Conservation (phyloP, 805 yeast genomes). For the Kluyveromyces nonfermentans region DNA sequence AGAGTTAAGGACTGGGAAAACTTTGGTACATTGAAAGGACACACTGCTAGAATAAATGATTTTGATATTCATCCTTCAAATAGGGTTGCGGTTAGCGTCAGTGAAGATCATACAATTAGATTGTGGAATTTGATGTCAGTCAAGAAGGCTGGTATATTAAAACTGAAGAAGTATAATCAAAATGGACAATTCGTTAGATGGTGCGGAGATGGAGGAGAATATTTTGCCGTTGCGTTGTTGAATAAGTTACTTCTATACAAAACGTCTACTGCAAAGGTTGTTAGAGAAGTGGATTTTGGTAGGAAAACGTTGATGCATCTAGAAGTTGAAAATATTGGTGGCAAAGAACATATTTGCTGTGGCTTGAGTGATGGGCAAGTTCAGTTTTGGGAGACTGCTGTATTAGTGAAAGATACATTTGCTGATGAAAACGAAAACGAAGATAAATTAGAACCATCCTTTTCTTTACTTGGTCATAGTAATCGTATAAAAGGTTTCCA, state of each 20-base stretch:
- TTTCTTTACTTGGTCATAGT: slow-evolving; percentile 69
- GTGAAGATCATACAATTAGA: slow-evolving; percentile 73
- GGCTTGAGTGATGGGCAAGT: slow-evolving; percentile 70
- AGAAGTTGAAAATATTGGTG: slow-evolving; percentile 40
- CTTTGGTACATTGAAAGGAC: slow-evolving; percentile 83
- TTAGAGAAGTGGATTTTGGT: slow-evolving; percentile 42
- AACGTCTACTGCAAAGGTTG: slow-evolving; percentile 51
- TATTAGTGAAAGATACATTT: slow-evolving; percentile 20
- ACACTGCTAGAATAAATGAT: slow-evolving; percentile 73
- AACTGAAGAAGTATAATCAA: slow-evolving; percentile 60
- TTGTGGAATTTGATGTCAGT: slow-evolving; percentile 97
- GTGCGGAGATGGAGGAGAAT: slow-evolving; percentile 52
- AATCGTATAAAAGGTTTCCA: slow-evolving; percentile 76
- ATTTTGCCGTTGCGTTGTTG: slow-evolving; percentile 66
- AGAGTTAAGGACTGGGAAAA: slow-evolving; percentile 95
- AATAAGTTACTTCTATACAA: slow-evolving; percentile 56
- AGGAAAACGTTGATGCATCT: slow-evolving; percentile 55
- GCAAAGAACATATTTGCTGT: slow-evolving; percentile 47
- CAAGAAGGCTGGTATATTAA: slow-evolving; percentile 79
- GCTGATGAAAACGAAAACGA: slow-evolving; percentile 17
- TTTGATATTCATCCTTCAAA: slow-evolving; percentile 86
- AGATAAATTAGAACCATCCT: slow-evolving; percentile 39
- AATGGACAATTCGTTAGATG: slow-evolving; percentile 58
- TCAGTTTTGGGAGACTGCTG: slow-evolving; percentile 40
- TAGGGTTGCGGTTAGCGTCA: slow-evolving; percentile 80